These are phyloP conservation scores for Paralagenidium karlingii DNA, from an alignment of 352 stramenopile species.

Conservation along the genomic window DNA sequence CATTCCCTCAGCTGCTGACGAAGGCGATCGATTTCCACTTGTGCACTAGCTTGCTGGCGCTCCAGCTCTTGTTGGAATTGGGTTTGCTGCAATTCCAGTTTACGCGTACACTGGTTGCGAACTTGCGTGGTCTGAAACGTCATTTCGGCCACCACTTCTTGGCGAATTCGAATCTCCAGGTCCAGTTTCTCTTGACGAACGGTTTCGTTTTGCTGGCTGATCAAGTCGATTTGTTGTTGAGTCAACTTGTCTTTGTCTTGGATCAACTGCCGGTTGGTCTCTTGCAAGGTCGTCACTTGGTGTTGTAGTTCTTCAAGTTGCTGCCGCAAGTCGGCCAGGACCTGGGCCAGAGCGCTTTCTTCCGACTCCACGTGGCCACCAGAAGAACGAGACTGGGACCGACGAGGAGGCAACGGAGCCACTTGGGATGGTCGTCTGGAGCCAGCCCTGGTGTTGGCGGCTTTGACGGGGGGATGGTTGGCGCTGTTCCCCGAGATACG, in stretches of 20 bases:
- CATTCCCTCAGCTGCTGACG: conserved; percentile 59
- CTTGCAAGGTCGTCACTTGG: conserved; percentile 45
- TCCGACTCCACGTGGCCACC: too few species aligned
- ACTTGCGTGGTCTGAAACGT: conserved; percentile 5
- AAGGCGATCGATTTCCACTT: conserved; percentile 9
- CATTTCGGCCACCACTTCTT: conserved; percentile 19
- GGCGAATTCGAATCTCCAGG: conserved; percentile 41
- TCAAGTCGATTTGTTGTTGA: conserved; percentile 18
- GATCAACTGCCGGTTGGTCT: conserved; percentile 19
- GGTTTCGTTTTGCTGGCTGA: conserved; percentile 9
- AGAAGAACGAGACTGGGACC: too few species aligned
- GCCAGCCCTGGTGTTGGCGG: too few species aligned
- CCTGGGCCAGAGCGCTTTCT: too few species aligned
- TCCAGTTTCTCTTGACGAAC: conserved; percentile 23
- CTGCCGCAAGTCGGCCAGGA: conserved; percentile 56
- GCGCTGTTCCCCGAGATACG: too few species aligned
- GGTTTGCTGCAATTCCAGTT: not conserved
- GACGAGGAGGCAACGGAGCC: too few species aligned
- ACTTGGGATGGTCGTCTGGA: too few species aligned
- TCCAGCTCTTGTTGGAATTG: not conserved
- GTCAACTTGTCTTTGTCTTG: conserved; percentile 15
- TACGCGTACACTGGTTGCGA: not conserved
- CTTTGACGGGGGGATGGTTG: too few species aligned
- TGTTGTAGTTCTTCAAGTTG: too few species aligned
- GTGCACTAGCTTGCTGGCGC: not conserved